phyloP scores from a whole-genome alignment of 345 rosid species.

The Hibiscus trionum region DNA sequence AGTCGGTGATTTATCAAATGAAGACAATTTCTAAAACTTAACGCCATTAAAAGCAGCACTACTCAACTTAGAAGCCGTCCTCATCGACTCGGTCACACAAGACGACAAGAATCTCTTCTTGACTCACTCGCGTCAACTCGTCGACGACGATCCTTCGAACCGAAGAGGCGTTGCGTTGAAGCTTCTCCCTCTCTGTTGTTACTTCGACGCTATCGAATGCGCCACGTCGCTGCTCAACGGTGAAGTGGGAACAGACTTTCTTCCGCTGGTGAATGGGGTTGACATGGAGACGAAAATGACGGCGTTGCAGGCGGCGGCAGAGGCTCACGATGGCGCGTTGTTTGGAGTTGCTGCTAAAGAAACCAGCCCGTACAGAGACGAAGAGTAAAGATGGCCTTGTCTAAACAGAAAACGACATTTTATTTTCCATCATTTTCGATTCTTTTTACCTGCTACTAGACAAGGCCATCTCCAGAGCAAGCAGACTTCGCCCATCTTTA shows the following conservation, averaged over 20 bases:
- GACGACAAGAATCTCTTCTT: constrained; percentile 42
- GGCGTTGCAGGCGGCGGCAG: constrained; percentile 65
- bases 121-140: constrained; percentile 17
- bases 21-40: not conserved
- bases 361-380: constrained; percentile 66
- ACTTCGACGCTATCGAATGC: constrained; percentile 46
- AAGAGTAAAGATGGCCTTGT: constrained; percentile 39
- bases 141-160: constrained; percentile 14
- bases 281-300: constrained; percentile 30
- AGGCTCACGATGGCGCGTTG: constrained; percentile 52
- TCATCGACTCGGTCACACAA: constrained; percentile 28
- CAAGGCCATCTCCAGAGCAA: constrained; percentile 60
- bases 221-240: constrained; percentile 54
- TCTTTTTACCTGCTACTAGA: constrained; percentile 40
- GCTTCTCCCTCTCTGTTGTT: constrained; percentile 53
- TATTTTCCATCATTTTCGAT: not conserved
- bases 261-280: constrained; percentile 45
- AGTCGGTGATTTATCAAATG: constrained; percentile 15
- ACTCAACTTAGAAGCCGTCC: constrained; percentile 11
- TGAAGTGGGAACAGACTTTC: constrained; percentile 33
- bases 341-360: constrained; percentile 53
- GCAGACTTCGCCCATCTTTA: constrained; percentile 49
- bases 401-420: constrained; percentile 19
- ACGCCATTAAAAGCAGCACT: constrained; percentile 1
- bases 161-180: constrained; percentile 26